Evolutionary conservation across 2,329 filamentous ascomycete genomes (phyloP), one percentile per base, ranked within the genome.

Genomic region (Sarocladium brachiariae): DNA sequence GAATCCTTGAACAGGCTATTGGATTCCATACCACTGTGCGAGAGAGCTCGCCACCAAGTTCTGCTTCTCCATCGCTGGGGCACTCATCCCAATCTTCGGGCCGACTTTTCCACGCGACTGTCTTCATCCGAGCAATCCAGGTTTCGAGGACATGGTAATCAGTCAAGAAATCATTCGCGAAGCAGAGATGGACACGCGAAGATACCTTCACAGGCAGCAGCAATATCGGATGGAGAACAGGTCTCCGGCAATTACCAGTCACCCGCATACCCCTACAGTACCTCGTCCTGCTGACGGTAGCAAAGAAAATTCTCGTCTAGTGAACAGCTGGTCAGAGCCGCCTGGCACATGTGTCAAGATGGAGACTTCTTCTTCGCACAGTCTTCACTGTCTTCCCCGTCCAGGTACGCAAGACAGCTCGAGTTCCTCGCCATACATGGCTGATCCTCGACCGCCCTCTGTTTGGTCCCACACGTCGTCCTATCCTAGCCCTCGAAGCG

Each of bases 1-100:
- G 51, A 25, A 14, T 23, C 8, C 38, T 55, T n/a, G n/a, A 34
- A 23, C 53, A 95, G 90, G 93, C 30, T 99, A 97, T 68, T 99
- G 93, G 93, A 89, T 97, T 80, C 92, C 92, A 2, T 97, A 84
- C 60, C 72, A 81, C 34, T 95, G 90, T 57, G 93, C 93, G 43
- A 86, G 80, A 67, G 90, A 89, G 10, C 74, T 99, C 49, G 95
- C 91, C 60, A 80, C 88, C 3, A 96, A 88, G 1, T 97, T 97
- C 65, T 97, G 92, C 70, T 83, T 84, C 64, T 72, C 79, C 31
- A 95, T 99, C 54, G 84, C 92, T 13, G 84, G 84, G 52, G 91
- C 87, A 0, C 71, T 99, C 50, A 93, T 93, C 8, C 93, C 93
- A 4, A 76, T 99, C 53, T 99, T 99, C 64, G 93, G 93, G 0